These are phyloP conservation scores for Phialemonium atrogriseum DNA, from an alignment of 2,329 filamentous ascomycete genomes.

Conservation along the genomic window DNA sequence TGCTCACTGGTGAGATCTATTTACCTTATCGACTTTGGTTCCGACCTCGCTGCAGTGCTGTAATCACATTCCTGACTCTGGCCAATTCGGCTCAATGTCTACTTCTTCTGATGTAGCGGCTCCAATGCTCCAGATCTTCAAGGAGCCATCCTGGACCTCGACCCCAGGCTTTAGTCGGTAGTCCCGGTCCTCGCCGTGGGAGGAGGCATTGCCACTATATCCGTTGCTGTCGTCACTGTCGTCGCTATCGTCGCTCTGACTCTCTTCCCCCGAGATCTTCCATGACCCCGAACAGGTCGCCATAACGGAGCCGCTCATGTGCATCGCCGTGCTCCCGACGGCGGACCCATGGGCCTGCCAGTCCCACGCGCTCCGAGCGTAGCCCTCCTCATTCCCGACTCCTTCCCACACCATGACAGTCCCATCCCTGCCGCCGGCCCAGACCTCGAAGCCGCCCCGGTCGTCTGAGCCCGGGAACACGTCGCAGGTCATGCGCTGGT, in stretches of 20 bases:
- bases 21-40: neutral
- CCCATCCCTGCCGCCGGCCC: slow-evolving; percentile 50
- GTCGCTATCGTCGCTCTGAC: slow-evolving; percentile 1
- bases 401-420: slow-evolving; percentile 50
- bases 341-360: slow-evolving; percentile 40
- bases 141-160: slow-evolving; percentile 29
- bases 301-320: slow-evolving; percentile 45
- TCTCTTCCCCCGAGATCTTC: slow-evolving; percentile 15
- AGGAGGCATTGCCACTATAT: neutral
- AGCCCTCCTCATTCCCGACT: slow-evolving; percentile 39
- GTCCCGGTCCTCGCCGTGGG: neutral
- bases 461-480: slow-evolving; percentile 35
- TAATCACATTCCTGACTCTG: slow-evolving; percentile 1
- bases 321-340: slow-evolving; percentile 41
- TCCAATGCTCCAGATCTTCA: slow-evolving; percentile 36
- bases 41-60: too few relatives aligned
- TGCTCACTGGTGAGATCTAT: neutral
- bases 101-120: slow-evolving; percentile 5
- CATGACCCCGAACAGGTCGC: slow-evolving; percentile 51
- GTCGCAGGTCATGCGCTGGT: slow-evolving; percentile 49
- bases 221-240: slow-evolving; percentile 1
- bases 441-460: slow-evolving; percentile 47
- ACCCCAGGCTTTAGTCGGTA: slow-evolving; percentile 9
- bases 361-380: slow-evolving; percentile 35
- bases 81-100: slow-evolving; percentile 1